Evolutionary conservation across 2,329 filamentous ascomycete species (phyloP).

Genomic region (Geosmithia putterillii): DNA sequence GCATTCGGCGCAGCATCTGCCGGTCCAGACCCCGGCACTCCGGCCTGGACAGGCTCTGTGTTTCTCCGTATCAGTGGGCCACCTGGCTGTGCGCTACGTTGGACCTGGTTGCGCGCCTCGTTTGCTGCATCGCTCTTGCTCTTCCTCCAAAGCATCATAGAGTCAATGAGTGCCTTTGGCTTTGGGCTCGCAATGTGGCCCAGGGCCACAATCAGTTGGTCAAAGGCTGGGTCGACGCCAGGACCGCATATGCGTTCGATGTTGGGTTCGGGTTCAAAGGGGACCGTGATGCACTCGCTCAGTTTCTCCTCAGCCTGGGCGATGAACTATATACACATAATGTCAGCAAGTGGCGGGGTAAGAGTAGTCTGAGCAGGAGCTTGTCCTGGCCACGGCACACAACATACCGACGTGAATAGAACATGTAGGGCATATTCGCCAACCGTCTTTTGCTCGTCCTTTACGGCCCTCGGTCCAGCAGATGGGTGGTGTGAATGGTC

Average conservation of each 20-base stretch:
- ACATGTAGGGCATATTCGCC: slow-evolving; percentile 96
- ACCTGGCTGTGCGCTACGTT: slow-evolving; percentile 26
- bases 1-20: slow-evolving; percentile 20
- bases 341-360: neutral
- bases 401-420: slow-evolving; percentile 74
- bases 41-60: slow-evolving; percentile 54
- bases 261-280: slow-evolving; percentile 68
- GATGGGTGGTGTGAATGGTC: slow-evolving; percentile 66
- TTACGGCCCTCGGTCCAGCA: slow-evolving; percentile 59
- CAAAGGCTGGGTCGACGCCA: slow-evolving; percentile 77
- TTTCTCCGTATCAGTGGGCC: slow-evolving; percentile 54
- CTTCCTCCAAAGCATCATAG: slow-evolving; percentile 97
- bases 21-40: slow-evolving; percentile 8
- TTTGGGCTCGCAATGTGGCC: slow-evolving; percentile 91
- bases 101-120: slow-evolving; percentile 47
- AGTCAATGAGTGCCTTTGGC: slow-evolving; percentile 90
- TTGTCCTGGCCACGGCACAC: neutral
- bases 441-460: slow-evolving; percentile 79
- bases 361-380: neutral
- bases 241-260: slow-evolving; percentile 87
- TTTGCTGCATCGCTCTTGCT: slow-evolving; percentile 84
- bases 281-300: slow-evolving; percentile 69
- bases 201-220: slow-evolving; percentile 85
- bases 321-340: slow-evolving; percentile 52
- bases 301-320: slow-evolving; percentile 95